phyloP scores from a whole-genome alignment of 2,329 filamentous ascomycete genomes.

The Tolypocladium guangdongense region DNA sequence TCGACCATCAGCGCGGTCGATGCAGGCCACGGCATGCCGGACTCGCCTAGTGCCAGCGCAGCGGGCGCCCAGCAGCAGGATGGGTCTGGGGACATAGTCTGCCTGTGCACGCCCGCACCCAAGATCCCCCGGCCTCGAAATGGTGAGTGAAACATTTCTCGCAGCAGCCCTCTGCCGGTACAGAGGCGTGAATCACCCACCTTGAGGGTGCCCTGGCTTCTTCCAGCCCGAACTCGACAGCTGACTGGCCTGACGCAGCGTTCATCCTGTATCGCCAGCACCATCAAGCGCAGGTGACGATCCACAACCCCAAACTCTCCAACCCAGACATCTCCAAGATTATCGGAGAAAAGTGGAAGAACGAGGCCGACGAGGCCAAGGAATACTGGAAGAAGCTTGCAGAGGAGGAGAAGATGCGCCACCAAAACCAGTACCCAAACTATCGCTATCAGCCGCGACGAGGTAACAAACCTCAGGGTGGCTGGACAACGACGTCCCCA shows the following conservation, averaged over 20 bases:
- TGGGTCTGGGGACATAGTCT: constrained; percentile 33
- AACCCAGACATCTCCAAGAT: constrained; percentile 98
- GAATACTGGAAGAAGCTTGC: constrained; percentile 81
- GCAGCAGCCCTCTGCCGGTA: not conserved
- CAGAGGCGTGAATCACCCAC: not conserved
- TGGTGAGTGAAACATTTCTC: constrained; percentile 30
- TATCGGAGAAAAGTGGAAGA: constrained; percentile 85
- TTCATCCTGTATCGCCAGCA: constrained; percentile 97
- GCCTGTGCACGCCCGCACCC: constrained; percentile 44
- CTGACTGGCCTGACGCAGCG: constrained; percentile 42
- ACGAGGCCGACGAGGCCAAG: constrained; percentile 63
- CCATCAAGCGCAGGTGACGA: constrained; percentile 72
- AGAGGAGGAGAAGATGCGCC: constrained; percentile 84
- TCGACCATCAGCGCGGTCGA: constrained; percentile 34
- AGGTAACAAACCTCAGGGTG: constrained; percentile 26
- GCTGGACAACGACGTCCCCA: constrained; percentile 19
- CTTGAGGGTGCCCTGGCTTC: not conserved
- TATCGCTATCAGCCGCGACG: constrained; percentile 89
- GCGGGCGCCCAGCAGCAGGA: constrained; percentile 18
- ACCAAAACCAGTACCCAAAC: constrained; percentile 81
- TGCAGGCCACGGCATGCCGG: constrained; percentile 24
- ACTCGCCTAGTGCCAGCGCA: constrained; percentile 17
- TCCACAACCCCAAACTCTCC: constrained; percentile 74
- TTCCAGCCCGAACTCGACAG: not conserved
- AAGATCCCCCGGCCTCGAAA: constrained; percentile 49